Evolutionary conservation across 805 yeast genomes (phyloP).

Genomic region (Candida fluviatilis): DNA sequence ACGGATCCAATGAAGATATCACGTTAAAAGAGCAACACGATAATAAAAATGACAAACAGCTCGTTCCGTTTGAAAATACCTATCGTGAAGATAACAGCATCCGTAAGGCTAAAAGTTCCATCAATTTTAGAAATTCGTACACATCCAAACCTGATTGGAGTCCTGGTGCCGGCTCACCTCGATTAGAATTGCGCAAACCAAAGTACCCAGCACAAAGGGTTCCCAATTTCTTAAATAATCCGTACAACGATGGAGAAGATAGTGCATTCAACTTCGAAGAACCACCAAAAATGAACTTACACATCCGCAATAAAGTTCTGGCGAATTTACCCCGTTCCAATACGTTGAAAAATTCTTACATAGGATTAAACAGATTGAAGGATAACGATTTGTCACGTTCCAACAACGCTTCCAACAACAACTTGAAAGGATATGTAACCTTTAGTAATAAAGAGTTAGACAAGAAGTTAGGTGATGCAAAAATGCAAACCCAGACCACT

Average conservation of each 20-base stretch:
- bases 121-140: constrained; percentile 20
- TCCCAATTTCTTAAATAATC: constrained; percentile 19
- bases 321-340: constrained; percentile 32
- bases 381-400: constrained; percentile 21
- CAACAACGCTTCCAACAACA: constrained; percentile 13
- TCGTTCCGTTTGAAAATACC: background rate
- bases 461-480: constrained; percentile 1
- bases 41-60: constrained; percentile 6
- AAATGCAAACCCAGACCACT: constrained; percentile 1
- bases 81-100: constrained; percentile 6
- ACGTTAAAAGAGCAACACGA: too few relatives aligned
- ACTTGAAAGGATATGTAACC: constrained; percentile 3
- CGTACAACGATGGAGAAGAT: constrained; percentile 12
- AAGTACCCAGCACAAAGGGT: constrained; percentile 19
- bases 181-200: constrained; percentile 6
- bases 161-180: constrained; percentile 2
- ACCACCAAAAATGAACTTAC: constrained; percentile 3
- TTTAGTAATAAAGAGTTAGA: background rate
- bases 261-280: background rate
- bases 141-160: constrained; percentile 1
- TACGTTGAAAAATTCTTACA: constrained; percentile 30
- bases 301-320: constrained; percentile 13
- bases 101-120: constrained; percentile 34
- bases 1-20: constrained; percentile 2
- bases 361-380: constrained; percentile 37